Evolutionary conservation across 768 basidiomycete species (phyloP), one percentile per base, ranked within the genome.

Genomic region (Tylopilus sp.): DNA sequence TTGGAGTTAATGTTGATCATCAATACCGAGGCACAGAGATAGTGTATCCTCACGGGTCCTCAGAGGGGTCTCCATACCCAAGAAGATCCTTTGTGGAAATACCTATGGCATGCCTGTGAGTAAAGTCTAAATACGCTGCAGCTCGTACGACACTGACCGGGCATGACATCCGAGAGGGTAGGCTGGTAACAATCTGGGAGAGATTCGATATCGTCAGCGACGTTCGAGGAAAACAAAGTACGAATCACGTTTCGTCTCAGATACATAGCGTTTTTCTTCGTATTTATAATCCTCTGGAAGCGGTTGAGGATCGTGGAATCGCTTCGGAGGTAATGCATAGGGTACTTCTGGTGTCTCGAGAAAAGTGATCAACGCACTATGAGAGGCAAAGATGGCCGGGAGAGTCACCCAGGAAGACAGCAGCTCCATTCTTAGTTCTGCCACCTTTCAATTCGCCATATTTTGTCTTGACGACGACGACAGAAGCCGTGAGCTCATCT

Each of bases 311-410:
- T 88, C 82, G 50, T 79, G 69, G 55, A 87, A 89, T n/a, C 87
- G 75, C 17, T 61, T 67, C 0, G 86, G 83, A 35, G 85, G 79
- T 5, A 85, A 66, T 1, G 83, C 87, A 58, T 84, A 91, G 3
- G 87, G 85, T 36, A 89, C 71, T 70, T 89, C 86, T 88, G 53
- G n/a, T n/a, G n/a, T n/a, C n/a, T n/a, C n/a, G 18, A 40, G 18
- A 23, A n/a, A 17, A 30, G 22, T 8, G 25, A 36, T 54, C 33
- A 52, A 15, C 9, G 4, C 9, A 22, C 33, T 3, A 17, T 8
- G 15, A 2, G 28, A 17, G 8, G 45, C 23, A 39, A 44, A 18
- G 31, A 22, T 10, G 26, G 10, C 8, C n/a, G n/a, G 26, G 15
- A 40, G n/a, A 13, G 2, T 51, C 48, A 83, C 86, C 85, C 39